Percentiles rank a stretch among this genome's conserved stretches.
These are phyloP conservation scores for Chaetomiaceae sp. DNA, from an alignment of 2,329 filamentous ascomycete genomes.

Conservation along the genomic window DNA sequence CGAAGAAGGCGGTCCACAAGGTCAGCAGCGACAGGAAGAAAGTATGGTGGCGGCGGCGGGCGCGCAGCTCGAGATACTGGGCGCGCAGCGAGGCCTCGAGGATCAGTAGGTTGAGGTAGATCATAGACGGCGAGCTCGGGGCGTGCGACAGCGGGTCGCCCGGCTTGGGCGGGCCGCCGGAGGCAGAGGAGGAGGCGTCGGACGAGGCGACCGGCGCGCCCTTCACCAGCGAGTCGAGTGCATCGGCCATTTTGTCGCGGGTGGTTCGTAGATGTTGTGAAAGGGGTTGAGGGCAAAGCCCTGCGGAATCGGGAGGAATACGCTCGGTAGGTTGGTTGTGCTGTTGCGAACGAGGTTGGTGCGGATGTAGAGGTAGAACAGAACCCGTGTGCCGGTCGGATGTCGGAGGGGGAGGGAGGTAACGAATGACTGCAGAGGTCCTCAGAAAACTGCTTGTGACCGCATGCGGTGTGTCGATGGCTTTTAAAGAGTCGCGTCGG, in stretches of 20 bases:
- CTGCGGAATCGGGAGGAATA: not conserved
- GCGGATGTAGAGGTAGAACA: too few relatives aligned
- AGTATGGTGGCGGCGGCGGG: constrained; percentile 82
- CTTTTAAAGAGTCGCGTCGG: not conserved
- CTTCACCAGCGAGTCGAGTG: constrained; percentile 86
- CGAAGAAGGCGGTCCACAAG: constrained; percentile 77
- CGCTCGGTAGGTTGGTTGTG: not conserved
- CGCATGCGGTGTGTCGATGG: not conserved
- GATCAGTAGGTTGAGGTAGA: constrained; percentile 96
- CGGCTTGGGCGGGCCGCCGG: constrained; percentile 39
- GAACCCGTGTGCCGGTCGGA: too few relatives aligned
- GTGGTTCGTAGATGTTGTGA: not conserved
- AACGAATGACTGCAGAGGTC: too few relatives aligned
- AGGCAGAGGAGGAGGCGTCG: constrained; percentile 25
- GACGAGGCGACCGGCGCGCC: constrained; percentile 57
- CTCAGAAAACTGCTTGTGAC: too few relatives aligned
- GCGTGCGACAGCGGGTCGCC: constrained; percentile 71
- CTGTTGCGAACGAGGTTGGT: too few relatives aligned
- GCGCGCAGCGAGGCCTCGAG: constrained; percentile 89
- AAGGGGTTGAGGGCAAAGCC: not conserved
- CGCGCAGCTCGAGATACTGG: constrained; percentile 85
- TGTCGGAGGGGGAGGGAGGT: too few relatives aligned
- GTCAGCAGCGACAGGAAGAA: constrained; percentile 80
- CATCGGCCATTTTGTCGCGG: constrained; percentile 49
- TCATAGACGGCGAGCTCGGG: constrained; percentile 88